Evolutionary conservation across 2,329 filamentous ascomycete genomes (phyloP).

Genomic region (Geosmithia putterillii): DNA sequence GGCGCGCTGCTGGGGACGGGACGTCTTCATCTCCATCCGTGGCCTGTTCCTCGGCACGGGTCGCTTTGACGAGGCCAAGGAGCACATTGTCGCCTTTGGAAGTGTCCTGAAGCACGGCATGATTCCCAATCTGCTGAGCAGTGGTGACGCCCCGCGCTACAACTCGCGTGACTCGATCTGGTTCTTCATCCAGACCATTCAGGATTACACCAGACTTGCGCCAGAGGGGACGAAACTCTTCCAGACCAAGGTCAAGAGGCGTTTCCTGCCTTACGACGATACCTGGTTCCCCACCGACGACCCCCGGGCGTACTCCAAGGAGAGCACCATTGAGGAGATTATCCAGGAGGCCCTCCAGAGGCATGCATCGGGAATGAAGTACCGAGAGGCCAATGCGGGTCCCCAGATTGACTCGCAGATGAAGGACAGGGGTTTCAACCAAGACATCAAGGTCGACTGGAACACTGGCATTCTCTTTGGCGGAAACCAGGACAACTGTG

Average conservation of each 20-base stretch:
- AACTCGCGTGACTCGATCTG: slow-evolving; percentile 94
- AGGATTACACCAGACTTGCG: slow-evolving; percentile 77
- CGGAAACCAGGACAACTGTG: slow-evolving; percentile 88
- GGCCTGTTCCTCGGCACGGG: slow-evolving; percentile 87
- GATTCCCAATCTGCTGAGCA: slow-evolving; percentile 88
- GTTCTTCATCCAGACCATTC: slow-evolving; percentile 95
- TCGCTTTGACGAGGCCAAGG: slow-evolving; percentile 75
- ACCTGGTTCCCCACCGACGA: slow-evolving; percentile 84
- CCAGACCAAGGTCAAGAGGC: slow-evolving; percentile 63
- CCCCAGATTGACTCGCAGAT: slow-evolving; percentile 84
- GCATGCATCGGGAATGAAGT: slow-evolving; percentile 82
- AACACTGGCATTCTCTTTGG: slow-evolving; percentile 80
- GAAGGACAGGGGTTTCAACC: slow-evolving; percentile 83
- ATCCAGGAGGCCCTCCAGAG: slow-evolving; percentile 89
- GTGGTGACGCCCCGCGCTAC: slow-evolving; percentile 77
- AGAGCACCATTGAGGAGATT: slow-evolving; percentile 75
- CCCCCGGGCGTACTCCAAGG: slow-evolving; percentile 68
- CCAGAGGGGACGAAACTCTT: slow-evolving; percentile 66
- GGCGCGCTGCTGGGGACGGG: slow-evolving; percentile 94
- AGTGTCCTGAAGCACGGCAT: slow-evolving; percentile 97
- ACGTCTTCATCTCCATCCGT: slow-evolving; percentile 91
- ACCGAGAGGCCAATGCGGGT: slow-evolving; percentile 89
- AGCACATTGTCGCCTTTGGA: slow-evolving; percentile 90
- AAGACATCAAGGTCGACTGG: slow-evolving; percentile 88
- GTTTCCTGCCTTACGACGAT: slow-evolving; percentile 92